phyloP scores from a whole-genome alignment of 2,329 filamentous ascomycete species.

The Neocatenulostroma microsporum region DNA sequence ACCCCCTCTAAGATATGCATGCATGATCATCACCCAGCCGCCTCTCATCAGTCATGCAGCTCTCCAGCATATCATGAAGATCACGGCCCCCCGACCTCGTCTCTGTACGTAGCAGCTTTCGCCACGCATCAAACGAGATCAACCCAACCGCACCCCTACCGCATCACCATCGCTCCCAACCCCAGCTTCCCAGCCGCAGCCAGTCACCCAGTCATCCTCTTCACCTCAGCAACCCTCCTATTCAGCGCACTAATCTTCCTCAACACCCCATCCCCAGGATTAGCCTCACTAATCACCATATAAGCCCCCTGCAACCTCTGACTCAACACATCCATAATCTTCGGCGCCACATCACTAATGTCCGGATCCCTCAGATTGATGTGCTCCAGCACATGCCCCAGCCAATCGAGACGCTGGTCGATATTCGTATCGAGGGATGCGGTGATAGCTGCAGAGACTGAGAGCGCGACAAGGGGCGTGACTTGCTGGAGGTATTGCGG shows the following conservation, averaged over 20 bases:
- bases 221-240: conserved; percentile 22
- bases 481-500: conserved; percentile 50
- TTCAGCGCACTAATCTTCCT: conserved; percentile 23
- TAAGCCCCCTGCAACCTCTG: conserved; percentile 51
- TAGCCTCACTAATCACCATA: conserved; percentile 47
- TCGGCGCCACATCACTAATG: conserved; percentile 49
- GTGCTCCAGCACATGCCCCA: conserved; percentile 47
- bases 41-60: too few relatives aligned
- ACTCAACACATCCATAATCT: conserved; percentile 53
- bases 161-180: too few relatives aligned
- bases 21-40: neutral
- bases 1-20: too few relatives aligned
- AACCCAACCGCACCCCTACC: too few relatives aligned
- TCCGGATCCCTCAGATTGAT: conserved; percentile 43
- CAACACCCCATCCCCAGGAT: conserved; percentile 41
- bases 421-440: conserved; percentile 48
- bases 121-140: too few relatives aligned
- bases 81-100: too few relatives aligned
- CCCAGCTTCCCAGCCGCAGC: conserved; percentile 6
- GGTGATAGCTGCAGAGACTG: conserved; percentile 56
- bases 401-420: conserved; percentile 51
- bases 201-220: conserved; percentile 12
- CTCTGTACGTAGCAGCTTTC: too few relatives aligned
- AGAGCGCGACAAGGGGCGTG: conserved; percentile 52
- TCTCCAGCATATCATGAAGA: too few relatives aligned